These are phyloP conservation scores for Exutisphaerella laricina DNA, from an alignment of 2,329 filamentous ascomycete species.

Conservation along the genomic window DNA sequence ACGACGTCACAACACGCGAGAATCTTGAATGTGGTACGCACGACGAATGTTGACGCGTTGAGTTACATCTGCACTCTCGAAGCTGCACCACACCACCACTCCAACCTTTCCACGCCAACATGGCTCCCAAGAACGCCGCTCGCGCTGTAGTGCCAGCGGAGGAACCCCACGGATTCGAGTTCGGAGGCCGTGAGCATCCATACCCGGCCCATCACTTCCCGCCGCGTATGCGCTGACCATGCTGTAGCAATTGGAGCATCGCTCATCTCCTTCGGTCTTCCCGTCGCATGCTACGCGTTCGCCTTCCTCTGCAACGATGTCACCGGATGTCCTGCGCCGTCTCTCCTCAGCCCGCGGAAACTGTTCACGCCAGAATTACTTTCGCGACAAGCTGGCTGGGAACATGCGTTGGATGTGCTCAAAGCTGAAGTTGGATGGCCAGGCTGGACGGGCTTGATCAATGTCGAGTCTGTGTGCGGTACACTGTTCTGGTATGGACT, in stretches of 20 bases:
- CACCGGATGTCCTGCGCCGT: slow-evolving; percentile 82
- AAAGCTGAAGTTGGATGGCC: slow-evolving; percentile 82
- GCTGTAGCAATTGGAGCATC: slow-evolving; percentile 56
- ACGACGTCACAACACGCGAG: too few relatives aligned
- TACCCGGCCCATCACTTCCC: background rate
- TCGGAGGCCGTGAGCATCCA: slow-evolving; percentile 43
- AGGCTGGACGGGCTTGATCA: slow-evolving; percentile 65
- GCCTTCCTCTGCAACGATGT: slow-evolving; percentile 88
- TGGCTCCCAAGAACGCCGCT: slow-evolving; percentile 5
- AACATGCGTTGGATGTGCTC: slow-evolving; percentile 58
- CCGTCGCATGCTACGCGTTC: slow-evolving; percentile 70
- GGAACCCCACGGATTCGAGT: slow-evolving; percentile 40
- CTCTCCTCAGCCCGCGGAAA: slow-evolving; percentile 65
- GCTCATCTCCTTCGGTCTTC: slow-evolving; percentile 72
- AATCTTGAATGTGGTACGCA: too few relatives aligned
- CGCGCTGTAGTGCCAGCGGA: slow-evolving; percentile 6
- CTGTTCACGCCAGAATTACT: slow-evolving; percentile 40
- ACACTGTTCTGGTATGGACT: slow-evolving; percentile 72
- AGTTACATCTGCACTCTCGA: too few relatives aligned
- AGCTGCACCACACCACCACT: too few relatives aligned
- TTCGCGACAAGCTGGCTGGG: slow-evolving; percentile 28
- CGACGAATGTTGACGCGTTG: too few relatives aligned
- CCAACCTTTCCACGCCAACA: background rate
- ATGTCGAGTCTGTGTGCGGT: slow-evolving; percentile 62
- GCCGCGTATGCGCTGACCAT: background rate